Evolutionary conservation across 208 protist genomes (phyloP).

Genomic region (Crithidia fasciculata): DNA sequence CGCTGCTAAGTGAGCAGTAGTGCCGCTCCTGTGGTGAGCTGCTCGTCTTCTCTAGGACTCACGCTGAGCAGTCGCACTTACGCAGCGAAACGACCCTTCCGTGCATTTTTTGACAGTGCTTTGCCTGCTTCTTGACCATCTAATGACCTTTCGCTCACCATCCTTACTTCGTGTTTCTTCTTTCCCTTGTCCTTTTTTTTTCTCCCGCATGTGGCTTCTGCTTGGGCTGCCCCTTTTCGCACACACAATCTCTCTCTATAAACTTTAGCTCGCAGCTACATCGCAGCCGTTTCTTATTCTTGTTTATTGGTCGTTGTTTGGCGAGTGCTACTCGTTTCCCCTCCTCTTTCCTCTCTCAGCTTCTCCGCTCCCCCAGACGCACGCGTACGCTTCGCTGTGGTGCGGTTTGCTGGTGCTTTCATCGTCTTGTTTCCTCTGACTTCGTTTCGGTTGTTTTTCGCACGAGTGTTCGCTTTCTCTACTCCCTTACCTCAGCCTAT

Average conservation of each 20-base stretch:
- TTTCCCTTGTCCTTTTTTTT: slow-evolving; percentile 2
- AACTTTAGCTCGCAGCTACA: slow-evolving; percentile 3
- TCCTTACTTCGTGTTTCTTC: not conserved
- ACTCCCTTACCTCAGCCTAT: too few relatives aligned
- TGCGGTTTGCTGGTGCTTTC: too few relatives aligned
- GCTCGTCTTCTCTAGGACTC: too few relatives aligned
- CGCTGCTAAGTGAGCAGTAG: too few relatives aligned
- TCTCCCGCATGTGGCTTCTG: not conserved
- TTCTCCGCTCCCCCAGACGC: not conserved
- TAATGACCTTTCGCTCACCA: not conserved
- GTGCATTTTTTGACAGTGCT: not conserved
- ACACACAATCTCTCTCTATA: too few relatives aligned
- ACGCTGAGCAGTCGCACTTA: too few relatives aligned
- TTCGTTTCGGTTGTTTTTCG: too few relatives aligned
- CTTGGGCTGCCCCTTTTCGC: not conserved
- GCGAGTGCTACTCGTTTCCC: too few relatives aligned
- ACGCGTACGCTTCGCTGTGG: too few relatives aligned
- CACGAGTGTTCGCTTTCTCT: too few relatives aligned
- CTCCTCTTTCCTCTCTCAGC: not conserved
- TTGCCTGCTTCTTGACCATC: not conserved
- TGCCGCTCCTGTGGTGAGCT: too few relatives aligned
- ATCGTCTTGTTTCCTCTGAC: slow-evolving; percentile 14
- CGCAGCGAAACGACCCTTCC: too few relatives aligned
- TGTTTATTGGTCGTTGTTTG: not conserved
- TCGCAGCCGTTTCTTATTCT: slow-evolving; percentile 1